Evolutionary conservation across 148 eudicot genomes (phyloP).

Genomic region (Mesembryanthemum crystallinum): DNA sequence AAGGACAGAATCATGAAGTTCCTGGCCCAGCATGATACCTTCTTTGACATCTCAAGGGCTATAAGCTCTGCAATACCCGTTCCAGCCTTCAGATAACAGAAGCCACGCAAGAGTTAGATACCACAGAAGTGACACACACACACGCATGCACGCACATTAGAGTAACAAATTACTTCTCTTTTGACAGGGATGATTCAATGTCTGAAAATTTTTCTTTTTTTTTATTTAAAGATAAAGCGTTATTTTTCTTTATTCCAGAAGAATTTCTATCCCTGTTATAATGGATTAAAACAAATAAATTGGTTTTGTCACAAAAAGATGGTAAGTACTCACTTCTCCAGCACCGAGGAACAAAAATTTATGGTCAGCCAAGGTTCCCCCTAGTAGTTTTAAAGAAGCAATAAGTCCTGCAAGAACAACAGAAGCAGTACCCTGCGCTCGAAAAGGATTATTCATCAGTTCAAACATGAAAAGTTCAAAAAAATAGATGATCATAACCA

Average conservation of each 20-base stretch:
- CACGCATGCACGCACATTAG: no score
- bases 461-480: neutral
- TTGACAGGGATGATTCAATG: no score
- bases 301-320: neutral
- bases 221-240: no score
- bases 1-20: neutral
- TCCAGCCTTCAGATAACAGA: constrained; percentile 66
- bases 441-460: neutral
- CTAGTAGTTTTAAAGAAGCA: constrained; percentile 59
- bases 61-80: constrained; percentile 95
- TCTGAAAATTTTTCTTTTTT: no score
- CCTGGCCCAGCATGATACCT: constrained; percentile 37
- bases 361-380: constrained; percentile 81
- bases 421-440: constrained; percentile 81
- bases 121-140: neutral
- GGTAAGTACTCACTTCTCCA: constrained; percentile 62
- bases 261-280: neutral
- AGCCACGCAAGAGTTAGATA: constrained; percentile 20
- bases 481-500: neutral
- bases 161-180: no score
- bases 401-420: constrained; percentile 86
- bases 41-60: constrained; percentile 78
- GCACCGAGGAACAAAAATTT: constrained; percentile 88
- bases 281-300: neutral
- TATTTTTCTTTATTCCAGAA: neutral